phyloP scores from a whole-genome alignment of 805 yeast species.

The Cyberlindnera bimundalis region DNA sequence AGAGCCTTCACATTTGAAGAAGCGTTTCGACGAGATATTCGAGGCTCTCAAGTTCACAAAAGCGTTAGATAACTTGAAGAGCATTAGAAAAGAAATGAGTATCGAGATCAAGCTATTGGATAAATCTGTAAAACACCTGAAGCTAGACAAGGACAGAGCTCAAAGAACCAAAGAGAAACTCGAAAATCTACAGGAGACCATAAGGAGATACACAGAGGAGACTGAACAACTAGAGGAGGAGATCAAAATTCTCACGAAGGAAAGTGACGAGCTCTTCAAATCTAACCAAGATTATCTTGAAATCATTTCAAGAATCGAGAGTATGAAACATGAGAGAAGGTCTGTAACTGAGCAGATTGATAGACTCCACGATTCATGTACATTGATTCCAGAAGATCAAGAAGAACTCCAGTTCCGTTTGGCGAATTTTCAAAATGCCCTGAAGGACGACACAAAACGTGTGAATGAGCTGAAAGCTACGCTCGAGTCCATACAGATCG shows the following conservation, averaged over 20 bases:
- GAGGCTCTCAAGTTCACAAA: constrained; percentile 93
- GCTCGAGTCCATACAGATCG: constrained; percentile 23
- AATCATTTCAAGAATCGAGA: constrained; percentile 60
- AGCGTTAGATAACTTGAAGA: constrained; percentile 77
- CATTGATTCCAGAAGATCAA: constrained; percentile 41
- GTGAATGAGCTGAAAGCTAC: constrained; percentile 26
- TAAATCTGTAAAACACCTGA: constrained; percentile 74
- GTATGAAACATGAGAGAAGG: constrained; percentile 44
- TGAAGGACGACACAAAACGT: constrained; percentile 30
- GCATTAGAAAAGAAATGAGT: constrained; percentile 71
- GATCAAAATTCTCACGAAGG: constrained; percentile 50
- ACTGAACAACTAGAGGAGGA: constrained; percentile 46
- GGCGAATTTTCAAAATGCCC: constrained; percentile 37
- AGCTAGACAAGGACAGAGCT: constrained; percentile 72
- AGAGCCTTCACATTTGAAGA: constrained; percentile 85
- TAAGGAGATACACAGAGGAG: constrained; percentile 44
- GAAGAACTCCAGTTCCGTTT: constrained; percentile 38
- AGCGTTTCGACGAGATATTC: constrained; percentile 92
- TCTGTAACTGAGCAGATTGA: constrained; percentile 48
- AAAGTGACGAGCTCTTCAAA: constrained; percentile 62
- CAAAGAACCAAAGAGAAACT: constrained; percentile 50
- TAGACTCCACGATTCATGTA: constrained; percentile 47
- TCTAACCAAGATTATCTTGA: constrained; percentile 81
- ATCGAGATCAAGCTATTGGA: constrained; percentile 71
- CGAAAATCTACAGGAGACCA: constrained; percentile 38